Conservation (phyloP, 2,329 filamentous ascomycete species). For the Pezicula carpinea region DNA sequence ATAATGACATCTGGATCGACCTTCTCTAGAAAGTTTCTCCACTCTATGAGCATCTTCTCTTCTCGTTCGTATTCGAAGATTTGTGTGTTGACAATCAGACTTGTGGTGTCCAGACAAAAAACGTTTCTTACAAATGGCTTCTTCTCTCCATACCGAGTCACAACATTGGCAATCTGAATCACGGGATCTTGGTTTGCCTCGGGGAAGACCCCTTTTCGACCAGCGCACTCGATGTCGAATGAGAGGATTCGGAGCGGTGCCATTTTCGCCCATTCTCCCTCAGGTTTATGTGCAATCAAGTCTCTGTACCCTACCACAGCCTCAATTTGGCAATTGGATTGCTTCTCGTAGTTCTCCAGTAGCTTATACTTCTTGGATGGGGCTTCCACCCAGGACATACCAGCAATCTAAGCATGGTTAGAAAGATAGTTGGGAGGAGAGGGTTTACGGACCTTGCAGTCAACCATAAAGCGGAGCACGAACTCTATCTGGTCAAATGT, state of each 20-base stretch:
- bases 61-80: conserved; percentile 80
- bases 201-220: conserved; percentile 94
- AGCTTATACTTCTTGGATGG: conserved; percentile 69
- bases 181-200: conserved; percentile 89
- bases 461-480: conserved; percentile 94
- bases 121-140: conserved; percentile 97
- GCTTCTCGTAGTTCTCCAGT: conserved; percentile 58
- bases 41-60: conserved; percentile 84
- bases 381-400: conserved; percentile 97
- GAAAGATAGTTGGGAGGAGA: not conserved
- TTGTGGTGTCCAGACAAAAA: conserved; percentile 90
- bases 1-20: conserved; percentile 97
- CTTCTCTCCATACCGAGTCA: conserved; percentile 89
- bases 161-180: conserved; percentile 96
- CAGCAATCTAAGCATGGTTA: conserved; percentile 57
- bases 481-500: conserved; percentile 98
- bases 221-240: conserved; percentile 98
- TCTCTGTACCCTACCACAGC: conserved; percentile 78
- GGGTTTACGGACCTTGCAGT: conserved; percentile 63
- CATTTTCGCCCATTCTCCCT: conserved; percentile 98
- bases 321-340: conserved; percentile 96
- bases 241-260: conserved; percentile 88
- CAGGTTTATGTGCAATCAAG: conserved; percentile 79
- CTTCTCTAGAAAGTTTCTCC: conserved; percentile 84
- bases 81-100: conserved; percentile 90